A percentile compares a stretch with the other conserved stretches of the same genome.
phyloP scores from a whole-genome alignment of 192 early-diverging fungal genomes.

The Podila verticillata region DNA sequence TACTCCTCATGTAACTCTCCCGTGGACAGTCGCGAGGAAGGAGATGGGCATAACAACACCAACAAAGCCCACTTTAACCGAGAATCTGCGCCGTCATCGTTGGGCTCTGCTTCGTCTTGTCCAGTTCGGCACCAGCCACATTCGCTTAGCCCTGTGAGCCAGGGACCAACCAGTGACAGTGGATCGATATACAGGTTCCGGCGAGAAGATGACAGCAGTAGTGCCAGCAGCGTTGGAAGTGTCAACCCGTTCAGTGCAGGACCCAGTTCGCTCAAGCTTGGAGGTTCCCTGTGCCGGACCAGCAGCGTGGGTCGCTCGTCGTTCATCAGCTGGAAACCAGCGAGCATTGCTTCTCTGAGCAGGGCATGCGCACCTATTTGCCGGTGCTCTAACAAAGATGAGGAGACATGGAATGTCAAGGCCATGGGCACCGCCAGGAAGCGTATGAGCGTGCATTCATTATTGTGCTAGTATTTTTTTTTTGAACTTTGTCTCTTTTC shows the following conservation, averaged over 20 bases:
- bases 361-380: constrained; percentile 43
- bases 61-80: constrained; percentile 13
- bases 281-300: constrained; percentile 12
- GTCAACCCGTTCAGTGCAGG: constrained; percentile 36
- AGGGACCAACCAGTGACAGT: not conserved
- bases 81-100: not conserved
- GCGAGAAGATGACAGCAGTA: not conserved
- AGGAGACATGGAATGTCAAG: constrained; percentile 39
- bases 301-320: constrained; percentile 33
- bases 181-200: not conserved
- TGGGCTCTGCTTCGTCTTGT: not conserved
- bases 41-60: constrained; percentile 9
- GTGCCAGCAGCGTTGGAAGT: not conserved
- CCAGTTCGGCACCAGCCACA: not conserved
- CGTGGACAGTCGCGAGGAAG: not conserved
- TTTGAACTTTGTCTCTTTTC: not conserved
- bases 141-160: not conserved
- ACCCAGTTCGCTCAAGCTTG: constrained; percentile 16
- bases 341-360: constrained; percentile 18
- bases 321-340: constrained; percentile 8
- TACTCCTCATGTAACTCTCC: not conserved
- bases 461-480: constrained; percentile 27
- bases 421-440: constrained; percentile 50
- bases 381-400: constrained; percentile 41
- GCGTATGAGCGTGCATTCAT: constrained; percentile 46